phyloP scores from a whole-genome alignment of 2,329 filamentous ascomycete genomes.

The Exophiala sideris region DNA sequence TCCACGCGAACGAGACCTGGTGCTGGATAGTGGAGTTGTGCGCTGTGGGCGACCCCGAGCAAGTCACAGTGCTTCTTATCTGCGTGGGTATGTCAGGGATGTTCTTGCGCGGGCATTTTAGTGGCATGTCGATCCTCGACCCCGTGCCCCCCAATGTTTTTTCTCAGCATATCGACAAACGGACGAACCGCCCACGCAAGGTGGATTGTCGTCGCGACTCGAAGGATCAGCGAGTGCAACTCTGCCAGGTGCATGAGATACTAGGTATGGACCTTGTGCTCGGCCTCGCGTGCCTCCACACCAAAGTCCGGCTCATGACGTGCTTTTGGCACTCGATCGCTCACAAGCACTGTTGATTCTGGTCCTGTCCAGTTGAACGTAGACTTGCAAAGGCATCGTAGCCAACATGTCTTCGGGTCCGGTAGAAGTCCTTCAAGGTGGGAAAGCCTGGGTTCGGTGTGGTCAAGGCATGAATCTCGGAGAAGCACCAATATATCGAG shows the following conservation, averaged over 20 bases:
- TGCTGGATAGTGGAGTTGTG: not conserved
- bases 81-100: not conserved
- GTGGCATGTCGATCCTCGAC: not conserved
- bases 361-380: not conserved
- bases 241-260: too few species aligned
- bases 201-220: not conserved
- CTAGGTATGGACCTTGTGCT: too few species aligned
- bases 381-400: not conserved
- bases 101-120: not conserved
- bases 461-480: conserved; percentile 19
- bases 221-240: too few species aligned
- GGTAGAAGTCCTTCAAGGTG: conserved; percentile 2
- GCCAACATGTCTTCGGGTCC: conserved; percentile 2
- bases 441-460: conserved; percentile 4
- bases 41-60: not conserved
- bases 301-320: too few species aligned
- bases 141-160: not conserved
- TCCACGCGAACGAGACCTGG: too few species aligned
- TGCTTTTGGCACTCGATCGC: too few species aligned
- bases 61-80: not conserved
- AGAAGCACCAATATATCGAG: conserved; percentile 34
- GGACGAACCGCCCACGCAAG: not conserved
- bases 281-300: too few species aligned
- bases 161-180: not conserved
- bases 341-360: too few species aligned